Evolutionary conservation across 257 asterid genomes (phyloP).

Genomic region (Craterostigma plantagineum): DNA sequence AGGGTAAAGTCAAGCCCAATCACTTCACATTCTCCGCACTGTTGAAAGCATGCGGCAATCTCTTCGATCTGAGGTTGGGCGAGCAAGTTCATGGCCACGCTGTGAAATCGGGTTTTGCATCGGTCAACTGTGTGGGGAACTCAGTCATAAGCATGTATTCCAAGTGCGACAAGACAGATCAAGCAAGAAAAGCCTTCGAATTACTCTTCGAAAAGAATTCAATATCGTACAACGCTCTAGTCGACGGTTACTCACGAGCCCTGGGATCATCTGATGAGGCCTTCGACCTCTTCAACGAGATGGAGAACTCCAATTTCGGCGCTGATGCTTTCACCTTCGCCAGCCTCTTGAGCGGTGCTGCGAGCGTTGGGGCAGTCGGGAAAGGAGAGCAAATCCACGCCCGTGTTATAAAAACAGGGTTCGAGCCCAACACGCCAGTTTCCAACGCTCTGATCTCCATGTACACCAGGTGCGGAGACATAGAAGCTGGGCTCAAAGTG

Average conservation of each 20-base stretch:
- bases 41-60: constrained; percentile 65
- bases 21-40: constrained; percentile 69
- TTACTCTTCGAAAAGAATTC: constrained; percentile 60
- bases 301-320: constrained; percentile 21
- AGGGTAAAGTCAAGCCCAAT: constrained; percentile 53
- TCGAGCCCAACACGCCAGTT: constrained; percentile 28
- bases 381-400: constrained; percentile 87
- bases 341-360: constrained; percentile 88
- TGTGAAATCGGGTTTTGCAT: constrained; percentile 47
- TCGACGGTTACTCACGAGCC: constrained; percentile 42
- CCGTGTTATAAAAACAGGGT: constrained; percentile 56
- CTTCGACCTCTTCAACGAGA: constrained; percentile 31
- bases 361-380: constrained; percentile 76
- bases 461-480: constrained; percentile 81
- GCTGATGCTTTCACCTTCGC: constrained; percentile 81
- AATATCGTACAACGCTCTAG: constrained; percentile 52
- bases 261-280: constrained; percentile 31
- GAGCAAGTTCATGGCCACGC: constrained; percentile 47
- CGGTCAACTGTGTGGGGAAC: constrained; percentile 64
- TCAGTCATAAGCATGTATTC: constrained; percentile 72
- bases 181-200: constrained; percentile 69
- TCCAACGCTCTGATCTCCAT: constrained; percentile 74
- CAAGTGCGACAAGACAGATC: constrained; percentile 53
- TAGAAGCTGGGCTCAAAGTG: constrained; percentile 56
- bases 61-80: constrained; percentile 36